Base-by-base conservation (phyloP, 306 rosid genomes). In the Trifolium repens region DNA sequence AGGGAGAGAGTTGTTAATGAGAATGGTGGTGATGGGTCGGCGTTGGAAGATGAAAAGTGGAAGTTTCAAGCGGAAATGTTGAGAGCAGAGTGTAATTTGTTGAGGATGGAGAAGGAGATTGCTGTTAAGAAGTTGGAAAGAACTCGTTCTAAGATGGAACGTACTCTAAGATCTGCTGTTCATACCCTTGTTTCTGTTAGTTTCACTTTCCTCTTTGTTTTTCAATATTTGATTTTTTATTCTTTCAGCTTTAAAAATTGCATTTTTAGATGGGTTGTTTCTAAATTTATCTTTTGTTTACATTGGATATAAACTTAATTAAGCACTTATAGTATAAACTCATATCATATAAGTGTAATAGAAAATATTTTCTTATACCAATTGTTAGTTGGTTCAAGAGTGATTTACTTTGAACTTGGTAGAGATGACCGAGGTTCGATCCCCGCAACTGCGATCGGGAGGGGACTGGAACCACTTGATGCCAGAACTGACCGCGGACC, bases 61-160 rank as follows among this genome's bases (percentile, higher is more conserved):
- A 85, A 91, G 88, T 90, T 94, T 86, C 96, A 90, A 77, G 96
- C 92, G 0, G 99, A 94, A 78, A 90, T 91, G 90, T 68, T 94
- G 89, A 94, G 97, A 60, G 96, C 97, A 0, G 99, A 94, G 86
- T 94, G 99, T 64, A 94, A 89, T 73, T 70, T 94, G 80, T 68
- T 94, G 89, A 89, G 96, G 55, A 94, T 94, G 96, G 97, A 94
- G 87, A 94, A 87, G 42, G 96, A 91, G 78, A 86, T 92, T 78
- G 89, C 86, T 0, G 79, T 85, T 10, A 92, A 87, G 83, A 94
- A 89, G 83, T 61, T 89, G 24, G 84, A 86, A 76, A 86, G 88
- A 76, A 79, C 76, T 62, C 86, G 88, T 60, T 67, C 78, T 7
- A 87, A 85, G 78, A 82, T 87, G 87, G 91, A 88, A 52, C 81